These are phyloP conservation scores for Platanthera guangdongensis DNA, from an alignment of 106 monocot genomes.

Conservation along the genomic window DNA sequence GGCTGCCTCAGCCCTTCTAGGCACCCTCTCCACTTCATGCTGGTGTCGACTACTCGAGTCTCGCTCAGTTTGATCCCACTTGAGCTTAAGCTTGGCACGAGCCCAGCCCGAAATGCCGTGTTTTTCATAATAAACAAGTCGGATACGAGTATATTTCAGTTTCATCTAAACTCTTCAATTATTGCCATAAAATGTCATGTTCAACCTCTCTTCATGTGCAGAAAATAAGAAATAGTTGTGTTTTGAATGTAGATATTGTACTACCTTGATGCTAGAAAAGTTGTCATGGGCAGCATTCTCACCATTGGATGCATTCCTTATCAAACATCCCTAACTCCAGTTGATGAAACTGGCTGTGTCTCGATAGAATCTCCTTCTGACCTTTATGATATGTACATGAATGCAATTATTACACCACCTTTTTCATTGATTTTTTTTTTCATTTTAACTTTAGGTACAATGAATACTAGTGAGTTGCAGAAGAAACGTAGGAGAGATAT, in stretches of 20 bases:
- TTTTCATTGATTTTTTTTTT: too few species aligned
- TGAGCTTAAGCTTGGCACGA: not conserved
- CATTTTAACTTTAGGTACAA: too few species aligned
- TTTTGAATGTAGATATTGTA: constrained; percentile 43
- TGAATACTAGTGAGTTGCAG: too few species aligned
- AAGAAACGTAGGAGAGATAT: too few species aligned
- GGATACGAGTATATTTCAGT: not conserved
- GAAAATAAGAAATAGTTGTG: not conserved
- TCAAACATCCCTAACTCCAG: constrained; percentile 27
- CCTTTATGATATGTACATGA: too few species aligned
- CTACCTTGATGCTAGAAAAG: constrained; percentile 54
- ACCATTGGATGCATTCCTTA: constrained; percentile 75
- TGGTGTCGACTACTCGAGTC: too few species aligned
- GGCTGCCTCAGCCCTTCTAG: too few species aligned
- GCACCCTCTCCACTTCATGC: too few species aligned
- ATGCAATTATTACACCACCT: too few species aligned
- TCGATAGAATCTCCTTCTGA: too few species aligned
- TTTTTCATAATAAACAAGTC: not conserved
- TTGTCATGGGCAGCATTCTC: constrained; percentile 49
- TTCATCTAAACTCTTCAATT: not conserved
- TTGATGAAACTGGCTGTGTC: constrained; percentile 26
- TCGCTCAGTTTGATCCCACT: not conserved
- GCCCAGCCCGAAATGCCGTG: not conserved
- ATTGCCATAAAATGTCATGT: too few species aligned
- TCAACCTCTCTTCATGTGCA: not conserved